Evolutionary conservation across 257 asterid genomes (phyloP).

Genomic region (Dorcoceras hygrometricum): DNA sequence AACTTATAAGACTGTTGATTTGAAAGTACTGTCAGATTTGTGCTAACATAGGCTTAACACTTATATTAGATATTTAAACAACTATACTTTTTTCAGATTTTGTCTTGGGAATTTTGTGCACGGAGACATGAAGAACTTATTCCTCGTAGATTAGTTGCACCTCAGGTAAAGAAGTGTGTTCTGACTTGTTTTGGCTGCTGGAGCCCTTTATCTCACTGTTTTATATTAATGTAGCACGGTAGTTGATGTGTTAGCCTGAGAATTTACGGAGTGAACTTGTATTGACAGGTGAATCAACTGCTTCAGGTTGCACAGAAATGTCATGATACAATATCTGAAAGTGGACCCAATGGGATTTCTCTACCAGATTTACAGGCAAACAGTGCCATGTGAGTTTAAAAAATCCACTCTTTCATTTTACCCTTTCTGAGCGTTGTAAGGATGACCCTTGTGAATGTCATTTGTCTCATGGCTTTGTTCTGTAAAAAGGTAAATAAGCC

Average conservation of each 20-base stretch:
- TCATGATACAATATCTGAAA: conserved; percentile 81
- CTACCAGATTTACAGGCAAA: conserved; percentile 86
- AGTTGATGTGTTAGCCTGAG: background rate
- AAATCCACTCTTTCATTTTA: background rate
- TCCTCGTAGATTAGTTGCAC: conserved; percentile 50
- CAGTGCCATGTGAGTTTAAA: conserved; percentile 71
- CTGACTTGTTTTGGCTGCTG: background rate
- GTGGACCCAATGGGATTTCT: conserved; percentile 82
- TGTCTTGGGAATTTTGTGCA: conserved; percentile 63
- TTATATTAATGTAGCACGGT: background rate
- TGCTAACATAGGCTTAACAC: background rate
- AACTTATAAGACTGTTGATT: conserved; percentile 10
- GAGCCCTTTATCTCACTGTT: background rate
- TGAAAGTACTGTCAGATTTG: conserved; percentile 16
- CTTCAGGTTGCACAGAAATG: conserved; percentile 97
- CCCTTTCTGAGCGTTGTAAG: background rate
- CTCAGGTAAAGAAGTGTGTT: conserved; percentile 39
- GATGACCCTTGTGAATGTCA: background rate
- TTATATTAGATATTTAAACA: background rate
- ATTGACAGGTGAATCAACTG: conserved; percentile 77
- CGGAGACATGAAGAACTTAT: conserved; percentile 55
- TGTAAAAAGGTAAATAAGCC: background rate
- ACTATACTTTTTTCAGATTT: conserved; percentile 31
- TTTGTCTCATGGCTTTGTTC: background rate
- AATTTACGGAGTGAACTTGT: conserved; percentile 22